A percentile compares a stretch with the other conserved stretches of the same genome.
Evolutionary conservation across 257 asterid genomes (phyloP).

Genomic region (Verbascum thapsus): DNA sequence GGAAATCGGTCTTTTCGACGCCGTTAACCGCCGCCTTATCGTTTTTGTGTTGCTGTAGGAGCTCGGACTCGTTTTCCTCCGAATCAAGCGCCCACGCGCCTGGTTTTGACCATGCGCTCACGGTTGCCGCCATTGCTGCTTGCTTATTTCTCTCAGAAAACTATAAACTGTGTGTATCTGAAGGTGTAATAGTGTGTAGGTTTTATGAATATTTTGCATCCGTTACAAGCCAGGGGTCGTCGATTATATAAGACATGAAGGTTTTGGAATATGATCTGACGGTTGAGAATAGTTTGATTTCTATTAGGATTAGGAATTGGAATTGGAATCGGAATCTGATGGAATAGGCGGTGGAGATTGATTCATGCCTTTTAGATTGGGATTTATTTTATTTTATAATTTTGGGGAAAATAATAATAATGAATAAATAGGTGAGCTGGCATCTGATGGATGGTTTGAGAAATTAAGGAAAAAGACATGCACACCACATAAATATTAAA

Average conservation of each 20-base stretch:
- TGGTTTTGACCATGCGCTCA: slow-evolving; percentile 85
- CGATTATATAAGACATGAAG: slow-evolving; percentile 17
- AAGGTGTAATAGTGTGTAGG: slow-evolving; percentile 42
- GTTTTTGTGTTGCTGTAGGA: slow-evolving; percentile 46
- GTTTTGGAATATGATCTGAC: slow-evolving; percentile 39
- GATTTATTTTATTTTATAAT: neutral
- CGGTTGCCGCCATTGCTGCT: slow-evolving; percentile 84
- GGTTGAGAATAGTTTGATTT: slow-evolving; percentile 28
- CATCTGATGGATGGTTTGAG: slow-evolving; percentile 18
- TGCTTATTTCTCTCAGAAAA: neutral
- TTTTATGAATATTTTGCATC: slow-evolving; percentile 50
- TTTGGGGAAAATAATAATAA: neutral
- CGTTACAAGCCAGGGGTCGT: slow-evolving; percentile 31
- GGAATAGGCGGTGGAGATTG: slow-evolving; percentile 37
- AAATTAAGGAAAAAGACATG: slow-evolving; percentile 9
- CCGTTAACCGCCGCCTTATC: slow-evolving; percentile 32
- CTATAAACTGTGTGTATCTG: slow-evolving; percentile 7
- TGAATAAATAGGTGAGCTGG: slow-evolving; percentile 27
- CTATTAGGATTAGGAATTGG: neutral
- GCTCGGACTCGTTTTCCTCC: slow-evolving; percentile 79
- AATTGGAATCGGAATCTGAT: neutral
- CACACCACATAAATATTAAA: slow-evolving; percentile 14
- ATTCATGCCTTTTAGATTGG: neutral
- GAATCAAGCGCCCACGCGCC: slow-evolving; percentile 95
- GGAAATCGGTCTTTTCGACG: slow-evolving; percentile 55